Evolutionary conservation across 2,329 filamentous ascomycete genomes (phyloP).

Genomic region (Fragosphaeria purpurea): DNA sequence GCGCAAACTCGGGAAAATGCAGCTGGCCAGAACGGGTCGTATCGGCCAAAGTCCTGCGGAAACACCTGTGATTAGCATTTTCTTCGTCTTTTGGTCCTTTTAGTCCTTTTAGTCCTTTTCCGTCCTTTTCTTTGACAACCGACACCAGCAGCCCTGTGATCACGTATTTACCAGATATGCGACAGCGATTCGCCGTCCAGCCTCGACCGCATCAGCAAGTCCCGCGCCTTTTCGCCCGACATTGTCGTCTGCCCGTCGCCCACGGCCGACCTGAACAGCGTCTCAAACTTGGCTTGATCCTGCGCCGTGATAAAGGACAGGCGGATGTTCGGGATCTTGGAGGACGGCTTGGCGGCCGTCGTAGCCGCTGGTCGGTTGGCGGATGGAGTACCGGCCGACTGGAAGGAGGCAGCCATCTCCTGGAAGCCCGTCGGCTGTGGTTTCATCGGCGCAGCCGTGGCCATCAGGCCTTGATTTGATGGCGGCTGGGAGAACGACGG

Average conservation of each 20-base stretch:
- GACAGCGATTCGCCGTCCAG: slow-evolving; percentile 79
- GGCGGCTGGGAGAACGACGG: slow-evolving; percentile 31
- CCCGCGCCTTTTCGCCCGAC: slow-evolving; percentile 84
- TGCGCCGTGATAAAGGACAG: slow-evolving; percentile 91
- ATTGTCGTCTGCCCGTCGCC: slow-evolving; percentile 75
- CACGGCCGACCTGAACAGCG: slow-evolving; percentile 90
- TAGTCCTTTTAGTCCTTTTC: too few species aligned
- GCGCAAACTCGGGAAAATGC: slow-evolving; percentile 92
- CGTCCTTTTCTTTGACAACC: too few species aligned
- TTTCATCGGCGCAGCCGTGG: slow-evolving; percentile 41
- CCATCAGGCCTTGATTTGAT: too few species aligned
- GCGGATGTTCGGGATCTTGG: slow-evolving; percentile 86
- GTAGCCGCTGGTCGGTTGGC: slow-evolving; percentile 31
- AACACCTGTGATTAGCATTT: neutral
- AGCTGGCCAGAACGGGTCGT: slow-evolving; percentile 94
- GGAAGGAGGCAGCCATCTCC: slow-evolving; percentile 59
- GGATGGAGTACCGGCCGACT: slow-evolving; percentile 32
- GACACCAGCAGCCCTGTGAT: slow-evolving; percentile 6
- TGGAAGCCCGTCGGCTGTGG: slow-evolving; percentile 56
- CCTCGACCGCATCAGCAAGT: slow-evolving; percentile 79
- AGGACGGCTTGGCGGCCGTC: slow-evolving; percentile 42
- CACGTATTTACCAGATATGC: slow-evolving; percentile 67
- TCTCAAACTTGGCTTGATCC: slow-evolving; percentile 95
- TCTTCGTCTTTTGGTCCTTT: too few species aligned
- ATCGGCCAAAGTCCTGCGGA: slow-evolving; percentile 71